A percentile compares a stretch with the other conserved stretches of the same genome.
phyloP scores from a whole-genome alignment of 441 rosid species.

The Dalechampia spathulata region DNA sequence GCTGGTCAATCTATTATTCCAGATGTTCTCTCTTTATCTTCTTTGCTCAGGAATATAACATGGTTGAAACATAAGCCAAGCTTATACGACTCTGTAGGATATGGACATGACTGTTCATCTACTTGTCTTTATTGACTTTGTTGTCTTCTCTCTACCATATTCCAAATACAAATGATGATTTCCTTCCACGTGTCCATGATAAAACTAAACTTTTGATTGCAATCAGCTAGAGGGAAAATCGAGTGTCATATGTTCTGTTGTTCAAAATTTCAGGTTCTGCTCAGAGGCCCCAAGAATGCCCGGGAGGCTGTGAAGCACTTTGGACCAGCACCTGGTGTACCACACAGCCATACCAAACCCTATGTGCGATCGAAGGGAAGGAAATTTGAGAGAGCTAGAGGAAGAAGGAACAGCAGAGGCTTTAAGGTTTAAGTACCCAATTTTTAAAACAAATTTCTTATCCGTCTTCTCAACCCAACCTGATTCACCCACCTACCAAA shows the following conservation, averaged over 20 bases:
- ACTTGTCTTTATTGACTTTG: too few species aligned
- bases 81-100: too few species aligned
- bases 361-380: conserved; percentile 81
- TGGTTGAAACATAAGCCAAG: too few species aligned
- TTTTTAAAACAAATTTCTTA: neutral
- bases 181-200: too few species aligned
- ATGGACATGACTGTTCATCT: too few species aligned
- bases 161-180: too few species aligned
- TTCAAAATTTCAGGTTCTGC: conserved; percentile 69
- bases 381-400: conserved; percentile 89
- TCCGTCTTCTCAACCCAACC: conserved; percentile 1
- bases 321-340: conserved; percentile 96
- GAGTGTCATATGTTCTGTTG: conserved; percentile 58
- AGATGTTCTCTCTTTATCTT: too few species aligned
- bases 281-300: conserved; percentile 91
- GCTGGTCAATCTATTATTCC: too few species aligned
- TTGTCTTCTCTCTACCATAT: too few species aligned
- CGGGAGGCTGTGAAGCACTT: conserved; percentile 98
- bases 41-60: too few species aligned
- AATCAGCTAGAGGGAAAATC: conserved; percentile 82
- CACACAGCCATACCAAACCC: conserved; percentile 85
- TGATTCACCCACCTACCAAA: neutral
- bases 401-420: conserved; percentile 66
- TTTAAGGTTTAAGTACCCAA: conserved; percentile 33
- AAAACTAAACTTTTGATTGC: too few species aligned